phyloP scores from a whole-genome alignment of 192 early-diverging fungal genomes.

The Rhizoclosmatium sp. region DNA sequence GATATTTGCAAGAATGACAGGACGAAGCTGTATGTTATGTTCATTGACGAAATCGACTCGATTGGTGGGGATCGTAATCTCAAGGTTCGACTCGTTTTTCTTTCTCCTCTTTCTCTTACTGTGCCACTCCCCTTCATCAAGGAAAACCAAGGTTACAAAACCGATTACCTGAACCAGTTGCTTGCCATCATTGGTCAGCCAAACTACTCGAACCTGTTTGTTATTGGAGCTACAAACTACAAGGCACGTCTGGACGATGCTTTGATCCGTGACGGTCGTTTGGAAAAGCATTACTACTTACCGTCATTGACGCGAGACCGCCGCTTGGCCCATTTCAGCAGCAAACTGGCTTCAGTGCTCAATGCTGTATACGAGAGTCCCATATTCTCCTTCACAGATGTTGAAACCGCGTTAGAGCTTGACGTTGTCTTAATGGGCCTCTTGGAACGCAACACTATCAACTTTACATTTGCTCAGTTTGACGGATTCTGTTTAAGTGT shows the following conservation, averaged over 20 bases:
- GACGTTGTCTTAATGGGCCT: too few species aligned
- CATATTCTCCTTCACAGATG: too few species aligned
- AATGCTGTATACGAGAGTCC: neutral
- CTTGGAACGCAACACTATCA: too few species aligned
- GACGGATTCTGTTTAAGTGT: too few species aligned
- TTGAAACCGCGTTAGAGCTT: too few species aligned
- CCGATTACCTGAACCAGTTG: constrained; percentile 2
- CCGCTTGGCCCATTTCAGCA: neutral
- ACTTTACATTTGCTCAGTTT: too few species aligned
- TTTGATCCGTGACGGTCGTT: constrained; percentile 8
- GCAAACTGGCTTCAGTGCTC: neutral
- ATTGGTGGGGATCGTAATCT: constrained; percentile 3
- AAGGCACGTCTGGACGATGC: neutral
- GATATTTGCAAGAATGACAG: neutral
- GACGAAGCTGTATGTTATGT: neutral
- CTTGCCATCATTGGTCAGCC: constrained; percentile 5
- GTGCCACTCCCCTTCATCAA: too few species aligned
- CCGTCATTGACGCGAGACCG: neutral
- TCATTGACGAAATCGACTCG: constrained; percentile 1
- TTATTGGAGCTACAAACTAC: constrained; percentile 5
- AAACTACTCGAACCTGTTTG: neutral
- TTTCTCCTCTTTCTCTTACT: too few species aligned
- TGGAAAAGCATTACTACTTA: constrained; percentile 6
- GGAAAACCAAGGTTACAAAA: neutral
- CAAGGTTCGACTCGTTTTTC: too few species aligned